Percentiles rank a stretch among this genome's conserved stretches.
Conservation (phyloP, 2,329 filamentous ascomycete species). For the Rhinocladiella mackenziei region DNA sequence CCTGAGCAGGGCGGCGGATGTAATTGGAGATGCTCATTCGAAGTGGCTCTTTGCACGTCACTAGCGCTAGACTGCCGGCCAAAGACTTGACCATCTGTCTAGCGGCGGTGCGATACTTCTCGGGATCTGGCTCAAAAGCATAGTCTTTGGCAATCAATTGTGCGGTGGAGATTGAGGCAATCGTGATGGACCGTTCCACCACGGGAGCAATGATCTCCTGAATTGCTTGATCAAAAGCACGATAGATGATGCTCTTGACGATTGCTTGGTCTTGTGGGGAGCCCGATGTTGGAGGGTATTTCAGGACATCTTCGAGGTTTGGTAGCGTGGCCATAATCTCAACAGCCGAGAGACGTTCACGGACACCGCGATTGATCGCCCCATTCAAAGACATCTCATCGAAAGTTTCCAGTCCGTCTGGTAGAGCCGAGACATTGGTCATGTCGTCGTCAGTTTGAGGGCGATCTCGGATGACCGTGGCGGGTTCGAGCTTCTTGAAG, state of each 20-base stretch:
- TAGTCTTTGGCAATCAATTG: constrained; percentile 97
- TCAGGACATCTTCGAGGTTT: constrained; percentile 73
- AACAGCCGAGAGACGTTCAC: constrained; percentile 70
- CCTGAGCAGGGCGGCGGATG: constrained; percentile 72
- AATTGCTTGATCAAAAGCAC: constrained; percentile 81
- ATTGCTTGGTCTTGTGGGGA: constrained; percentile 69
- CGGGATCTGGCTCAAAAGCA: constrained; percentile 84
- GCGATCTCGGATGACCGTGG: constrained; percentile 74
- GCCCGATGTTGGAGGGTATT: constrained; percentile 72
- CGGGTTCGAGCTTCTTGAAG: constrained; percentile 84
- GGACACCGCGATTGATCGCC: constrained; percentile 63
- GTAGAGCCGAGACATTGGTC: constrained; percentile 58
- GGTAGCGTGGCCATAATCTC: constrained; percentile 76
- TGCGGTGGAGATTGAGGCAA: constrained; percentile 92
- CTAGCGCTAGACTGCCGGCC: constrained; percentile 85
- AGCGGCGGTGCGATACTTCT: constrained; percentile 77
- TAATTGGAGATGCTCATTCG: constrained; percentile 97
- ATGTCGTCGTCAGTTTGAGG: constrained; percentile 40
- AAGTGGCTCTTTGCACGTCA: constrained; percentile 97
- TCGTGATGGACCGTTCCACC: constrained; percentile 94
- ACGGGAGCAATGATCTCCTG: constrained; percentile 97
- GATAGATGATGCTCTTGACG: constrained; percentile 70
- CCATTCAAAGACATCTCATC: constrained; percentile 72
- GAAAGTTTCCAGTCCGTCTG: constrained; percentile 73
- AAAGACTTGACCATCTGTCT: constrained; percentile 93